These are phyloP conservation scores for Paracamarosporium sp. DNA, from an alignment of 2,329 filamentous ascomycete genomes.

Conservation along the genomic window DNA sequence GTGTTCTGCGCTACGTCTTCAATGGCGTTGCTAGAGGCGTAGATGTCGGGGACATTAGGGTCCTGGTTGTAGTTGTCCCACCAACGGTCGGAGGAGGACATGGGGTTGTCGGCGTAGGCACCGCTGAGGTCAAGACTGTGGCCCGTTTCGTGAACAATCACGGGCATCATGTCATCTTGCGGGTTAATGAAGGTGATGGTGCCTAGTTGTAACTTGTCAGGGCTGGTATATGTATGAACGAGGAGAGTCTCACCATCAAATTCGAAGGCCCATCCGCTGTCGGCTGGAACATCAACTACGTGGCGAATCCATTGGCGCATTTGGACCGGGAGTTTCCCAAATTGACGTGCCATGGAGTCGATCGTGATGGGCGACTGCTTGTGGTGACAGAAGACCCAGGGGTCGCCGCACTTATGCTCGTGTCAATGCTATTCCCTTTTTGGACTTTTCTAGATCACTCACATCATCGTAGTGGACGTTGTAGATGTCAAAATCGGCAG, in stretches of 20 bases:
- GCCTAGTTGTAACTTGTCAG: too few species aligned
- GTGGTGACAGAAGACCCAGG: constrained; percentile 16
- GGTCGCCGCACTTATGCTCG: constrained; percentile 2
- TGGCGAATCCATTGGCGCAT: constrained; percentile 14
- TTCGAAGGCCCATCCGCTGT: constrained; percentile 7
- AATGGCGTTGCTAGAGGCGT: constrained; percentile 15
- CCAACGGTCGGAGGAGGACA: constrained; percentile 16
- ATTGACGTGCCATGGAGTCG: constrained; percentile 10
- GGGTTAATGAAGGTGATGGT: constrained; percentile 8
- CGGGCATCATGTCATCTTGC: constrained; percentile 10
- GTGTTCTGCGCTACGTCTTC: constrained; percentile 26
- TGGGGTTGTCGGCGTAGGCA: constrained; percentile 13
- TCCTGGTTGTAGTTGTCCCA: constrained; percentile 18
- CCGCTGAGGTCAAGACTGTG: constrained; percentile 21
- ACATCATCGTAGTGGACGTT: constrained; percentile 7
- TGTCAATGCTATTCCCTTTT: neutral
- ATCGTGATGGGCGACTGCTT: constrained; percentile 8
- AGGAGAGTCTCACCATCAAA: too few species aligned
- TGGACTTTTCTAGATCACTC: neutral
- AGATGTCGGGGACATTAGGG: constrained; percentile 18
- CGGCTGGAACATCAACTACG: constrained; percentile 7
- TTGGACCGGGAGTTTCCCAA: constrained; percentile 12
- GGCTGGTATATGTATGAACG: too few species aligned
- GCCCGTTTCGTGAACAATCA: constrained; percentile 24
- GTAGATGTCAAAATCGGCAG: constrained; percentile 8